Base-by-base conservation (phyloP, 495 filamentous ascomycete species). In the Aspergillus ellipticus region DNA sequence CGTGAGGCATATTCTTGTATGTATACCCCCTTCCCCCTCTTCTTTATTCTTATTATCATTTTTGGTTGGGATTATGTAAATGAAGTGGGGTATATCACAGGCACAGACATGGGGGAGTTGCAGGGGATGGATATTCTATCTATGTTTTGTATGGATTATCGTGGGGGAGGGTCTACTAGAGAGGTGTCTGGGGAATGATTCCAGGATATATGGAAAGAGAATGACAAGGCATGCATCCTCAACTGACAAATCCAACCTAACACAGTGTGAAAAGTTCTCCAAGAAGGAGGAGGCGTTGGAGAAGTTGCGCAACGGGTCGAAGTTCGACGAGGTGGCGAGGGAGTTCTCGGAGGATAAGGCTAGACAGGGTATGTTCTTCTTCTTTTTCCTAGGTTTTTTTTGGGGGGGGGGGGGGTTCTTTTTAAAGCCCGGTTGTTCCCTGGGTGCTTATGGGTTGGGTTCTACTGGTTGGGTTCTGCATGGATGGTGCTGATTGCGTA, bases 281-380 rank as follows among this genome's bases (percentile, higher is more conserved):
- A 92, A 89, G 72, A 95, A 92, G 66, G 90, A 96, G 74, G 89
- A 94, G 68, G 92, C 91, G 0, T 68, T 96, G 6, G 80, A 83
- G 53, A 89, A 94, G 72, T 74, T 96, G 16, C 79, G 80, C 43
- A 85, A 83, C 26, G 91, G 92, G 7, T 79, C 77, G 22, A 92
- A 90, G 62, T 97, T 97, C 62, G 89, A 94, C 60, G 87, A 89
- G n/a, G 90, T 96, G 4, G 92, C 92, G 6, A 78, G 82, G 57
- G 85, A 91, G 65, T 92, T 86, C 59, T 92, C 88, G 0, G 91
- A 96, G 70, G 92, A 96, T 67, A 96, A 97, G 70, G 90, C 92
- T 6, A 76, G 88, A 60, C 81, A 86, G 68, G 92, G 89, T 90
- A 73, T 5, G 74, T 56, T n/a, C 22, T 11, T 46, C 39, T 16